These are phyloP conservation scores for Rhodotorula glutinis DNA, from an alignment of 1,284 basidiomycete species.

Conservation along the genomic window DNA sequence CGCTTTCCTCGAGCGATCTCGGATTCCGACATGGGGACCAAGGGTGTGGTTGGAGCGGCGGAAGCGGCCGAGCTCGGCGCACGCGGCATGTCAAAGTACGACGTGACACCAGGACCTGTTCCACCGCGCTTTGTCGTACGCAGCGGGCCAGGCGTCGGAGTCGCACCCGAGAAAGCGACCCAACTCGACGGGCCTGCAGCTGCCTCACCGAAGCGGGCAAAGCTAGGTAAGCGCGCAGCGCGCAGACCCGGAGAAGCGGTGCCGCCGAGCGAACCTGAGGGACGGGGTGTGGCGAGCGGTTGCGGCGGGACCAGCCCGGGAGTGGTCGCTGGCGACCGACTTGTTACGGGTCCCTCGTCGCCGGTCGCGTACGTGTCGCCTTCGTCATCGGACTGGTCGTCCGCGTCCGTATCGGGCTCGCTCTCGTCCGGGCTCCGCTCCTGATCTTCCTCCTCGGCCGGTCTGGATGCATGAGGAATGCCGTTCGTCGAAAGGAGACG, in stretches of 20 bases:
- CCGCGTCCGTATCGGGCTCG: constrained; percentile 24
- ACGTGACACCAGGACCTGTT: constrained; percentile 7
- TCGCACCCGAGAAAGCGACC: constrained; percentile 39
- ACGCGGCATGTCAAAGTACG: constrained; percentile 41
- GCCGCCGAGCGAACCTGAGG: background rate
- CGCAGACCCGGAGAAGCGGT: background rate
- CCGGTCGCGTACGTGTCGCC: constrained; percentile 23
- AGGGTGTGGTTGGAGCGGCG: constrained; percentile 32
- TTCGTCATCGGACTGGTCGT: constrained; percentile 18
- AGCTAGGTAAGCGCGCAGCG: constrained; percentile 1
- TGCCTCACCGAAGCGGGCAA: constrained; percentile 6
- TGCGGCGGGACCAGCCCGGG: background rate
- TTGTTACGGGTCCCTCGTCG: constrained; percentile 22
- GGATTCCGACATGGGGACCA: constrained; percentile 27
- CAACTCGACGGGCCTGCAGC: constrained; percentile 9
- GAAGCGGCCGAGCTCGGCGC: constrained; percentile 5
- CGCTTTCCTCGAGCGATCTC: constrained; percentile 29
- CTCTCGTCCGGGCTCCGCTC: constrained; percentile 21
- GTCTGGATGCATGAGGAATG: background rate
- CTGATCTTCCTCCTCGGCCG: constrained; percentile 5
- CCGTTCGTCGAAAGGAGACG: constrained; percentile 29
- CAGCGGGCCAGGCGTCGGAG: constrained; percentile 36
- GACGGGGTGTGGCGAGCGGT: constrained; percentile 4
- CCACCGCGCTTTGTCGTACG: constrained; percentile 27
- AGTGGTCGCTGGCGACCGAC: constrained; percentile 2